A percentile compares a stretch with the other conserved stretches of the same genome.
These are phyloP conservation scores for Laguncularia racemosa DNA, from an alignment of 345 rosid species.

Conservation along the genomic window DNA sequence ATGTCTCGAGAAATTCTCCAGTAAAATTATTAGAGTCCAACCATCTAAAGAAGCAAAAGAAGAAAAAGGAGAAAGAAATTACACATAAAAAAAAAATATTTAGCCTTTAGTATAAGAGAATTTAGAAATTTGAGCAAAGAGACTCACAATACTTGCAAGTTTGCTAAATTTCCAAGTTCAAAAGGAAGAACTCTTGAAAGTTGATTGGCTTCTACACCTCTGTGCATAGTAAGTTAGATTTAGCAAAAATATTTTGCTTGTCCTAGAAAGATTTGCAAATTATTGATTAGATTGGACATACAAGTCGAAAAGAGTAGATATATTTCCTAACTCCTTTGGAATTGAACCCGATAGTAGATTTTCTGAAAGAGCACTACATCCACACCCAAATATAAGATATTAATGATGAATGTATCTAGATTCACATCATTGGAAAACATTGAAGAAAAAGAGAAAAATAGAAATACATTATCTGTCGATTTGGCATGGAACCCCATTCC, in stretches of 20 bases:
- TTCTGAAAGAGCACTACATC: no score
- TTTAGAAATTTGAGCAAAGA: not conserved
- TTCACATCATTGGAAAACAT: no score
- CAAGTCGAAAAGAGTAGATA: no score
- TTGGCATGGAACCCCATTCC: slow-evolving; percentile 11
- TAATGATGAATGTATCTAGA: not conserved
- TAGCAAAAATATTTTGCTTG: not conserved
- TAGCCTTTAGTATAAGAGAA: not conserved
- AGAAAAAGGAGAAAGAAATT: not conserved
- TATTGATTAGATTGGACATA: no score
- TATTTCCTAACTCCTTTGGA: no score
- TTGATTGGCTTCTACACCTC: not conserved
- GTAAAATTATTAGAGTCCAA: slow-evolving; percentile 13
- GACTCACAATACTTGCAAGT: not conserved
- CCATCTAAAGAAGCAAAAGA: slow-evolving; percentile 4
- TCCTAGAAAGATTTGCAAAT: not conserved
- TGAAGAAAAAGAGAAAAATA: no score
- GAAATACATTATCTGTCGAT: no score
- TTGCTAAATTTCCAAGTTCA: not conserved
- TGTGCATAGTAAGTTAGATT: not conserved
- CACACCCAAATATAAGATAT: no score
- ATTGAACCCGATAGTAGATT: no score
- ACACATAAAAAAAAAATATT: not conserved
- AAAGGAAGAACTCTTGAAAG: not conserved
- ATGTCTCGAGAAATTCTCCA: slow-evolving; percentile 8